A percentile compares a stretch with the other conserved stretches of the same genome.
phyloP scores from a whole-genome alignment of 2,329 filamentous ascomycete species.

The Cytospora paraplurivora region DNA sequence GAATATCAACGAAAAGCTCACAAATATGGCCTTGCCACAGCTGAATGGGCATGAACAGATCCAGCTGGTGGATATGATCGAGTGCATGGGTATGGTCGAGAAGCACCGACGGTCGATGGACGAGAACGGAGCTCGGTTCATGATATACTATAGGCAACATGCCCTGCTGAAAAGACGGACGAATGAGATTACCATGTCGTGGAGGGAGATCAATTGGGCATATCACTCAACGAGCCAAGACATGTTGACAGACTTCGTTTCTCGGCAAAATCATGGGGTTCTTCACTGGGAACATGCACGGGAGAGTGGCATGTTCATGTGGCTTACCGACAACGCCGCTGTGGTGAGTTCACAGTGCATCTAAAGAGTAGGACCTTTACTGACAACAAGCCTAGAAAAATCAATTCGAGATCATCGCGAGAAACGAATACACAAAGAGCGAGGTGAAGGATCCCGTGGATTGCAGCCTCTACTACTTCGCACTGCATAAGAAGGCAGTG shows the following conservation, averaged over 20 bases:
- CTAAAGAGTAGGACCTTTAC: constrained; percentile 1
- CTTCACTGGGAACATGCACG: constrained; percentile 84
- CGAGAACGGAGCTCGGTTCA: constrained; percentile 83
- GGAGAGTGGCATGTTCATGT: constrained; percentile 91
- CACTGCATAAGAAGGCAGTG: constrained; percentile 86
- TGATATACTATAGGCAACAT: constrained; percentile 85
- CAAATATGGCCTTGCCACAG: constrained; percentile 72
- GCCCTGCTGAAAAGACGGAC: constrained; percentile 68
- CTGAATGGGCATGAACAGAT: constrained; percentile 86
- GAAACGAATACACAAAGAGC: constrained; percentile 88
- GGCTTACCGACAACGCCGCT: constrained; percentile 76
- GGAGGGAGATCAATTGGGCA: constrained; percentile 83
- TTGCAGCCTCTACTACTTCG: constrained; percentile 89
- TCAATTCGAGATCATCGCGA: constrained; percentile 87
- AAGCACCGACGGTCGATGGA: constrained; percentile 87
- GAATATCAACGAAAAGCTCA: constrained; percentile 75
- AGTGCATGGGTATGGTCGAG: constrained; percentile 82
- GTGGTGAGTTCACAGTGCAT: constrained; percentile 58
- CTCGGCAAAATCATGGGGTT: constrained; percentile 74
- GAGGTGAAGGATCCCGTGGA: constrained; percentile 88
- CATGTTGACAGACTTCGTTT: constrained; percentile 82
- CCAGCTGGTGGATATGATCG: constrained; percentile 78
- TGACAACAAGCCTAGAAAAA: constrained; percentile 51
- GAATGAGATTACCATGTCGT: constrained; percentile 67
- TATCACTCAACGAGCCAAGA: constrained; percentile 86